Evolutionary conservation across 2,329 filamentous ascomycete species (phyloP), one percentile per base, ranked within the genome.

Genomic region (Capronia americana): DNA sequence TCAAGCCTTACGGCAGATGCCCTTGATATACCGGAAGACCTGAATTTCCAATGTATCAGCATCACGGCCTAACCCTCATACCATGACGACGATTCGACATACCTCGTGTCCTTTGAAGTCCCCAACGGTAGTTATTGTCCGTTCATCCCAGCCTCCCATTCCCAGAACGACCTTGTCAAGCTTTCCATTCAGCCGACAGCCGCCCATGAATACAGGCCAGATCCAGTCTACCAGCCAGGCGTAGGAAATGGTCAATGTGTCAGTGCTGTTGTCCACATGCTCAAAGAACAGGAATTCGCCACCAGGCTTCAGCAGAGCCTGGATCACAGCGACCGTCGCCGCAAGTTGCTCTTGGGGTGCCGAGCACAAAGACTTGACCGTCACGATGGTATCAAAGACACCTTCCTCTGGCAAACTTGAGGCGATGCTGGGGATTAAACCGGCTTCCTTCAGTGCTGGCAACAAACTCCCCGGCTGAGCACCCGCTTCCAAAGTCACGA

Each of bases 281-380:
- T 83, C 81, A 78, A 81, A 83, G 62, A 83, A 82, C 28, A 84
- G 74, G 64, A 83, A 79, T 53, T 75, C 77, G 12, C 81, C 81
- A 0, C 81, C 81, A 0, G 81, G 81, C 67, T 79, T 83, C 50
- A 84, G 68, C 30, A 83, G 69, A 58, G 76, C 76, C 68, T 79
- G 80, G n/a, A 82, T 64, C 3, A 82, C 77, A 3, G 79, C 77
- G 5, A 69, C 48, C 5, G 67, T 71, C n/a, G 69, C 61, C 4
- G 61, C 38, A 28, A 71, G n/a, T 41, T 71, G 64, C 23, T 46
- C 38, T 38, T 69, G 70, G 2, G 66, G 66, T n/a, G 61, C 63
- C 6, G 68, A 70, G 72, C 81, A 83, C 64, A 84, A 57, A 10
- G 81, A 79, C 74, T 83, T 80, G 55, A 82, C 79, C 60, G 79